Base-by-base conservation (phyloP, 2,329 filamentous ascomycete genomes). In the Chaetomiaceae sp. region DNA sequence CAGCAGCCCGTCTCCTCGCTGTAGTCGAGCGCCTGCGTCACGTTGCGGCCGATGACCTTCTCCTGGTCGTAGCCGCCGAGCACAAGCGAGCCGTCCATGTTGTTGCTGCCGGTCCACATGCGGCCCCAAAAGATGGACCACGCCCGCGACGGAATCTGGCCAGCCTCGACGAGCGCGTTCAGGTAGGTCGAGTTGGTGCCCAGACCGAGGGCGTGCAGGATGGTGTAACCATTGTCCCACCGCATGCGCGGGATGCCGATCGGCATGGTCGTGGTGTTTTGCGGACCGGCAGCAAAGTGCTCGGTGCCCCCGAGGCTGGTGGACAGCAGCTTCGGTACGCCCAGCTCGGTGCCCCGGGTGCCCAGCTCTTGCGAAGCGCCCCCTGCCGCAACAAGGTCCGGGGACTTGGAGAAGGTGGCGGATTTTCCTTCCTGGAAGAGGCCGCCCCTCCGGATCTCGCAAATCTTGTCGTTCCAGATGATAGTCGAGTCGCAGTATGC, bases 41-140 rank as follows among this genome's bases (percentile, higher is more conserved):
- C 60, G 20, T 66, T 66, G 1, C 35, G 39, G 0, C 63, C 65
- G 5, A 58, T 52, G 2, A 61, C 58, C 49, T 68, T 68, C n/a
- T 63, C 59, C 42, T 60, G 43, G 38, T 69, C 66, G 33, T 66
- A 69, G 0, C 66, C 68, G 0, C 66, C 66, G 0, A 68, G 42
- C 0, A 69, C 55, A 2, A 69, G 17, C 0, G 59, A 62, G 0
- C 67, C 67, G 13, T 70, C 62, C 0, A 68, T 38, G 38, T 47
- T 43, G 2, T 53, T 46, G 9, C 56, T 52, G 6, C 54, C 54
- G 13, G 58, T 51, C 62, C 59, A 68, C 62, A 62, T 65, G 1
- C 62, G 60, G 0, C 67, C 66, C 67, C 65, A 69, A 54, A 65
- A 70, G 14, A 68, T 62, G 1, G 67, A 69, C 66, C 66, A 66